Conservation (phyloP, 257 asterid genomes). For the Agastache rugosa region DNA sequence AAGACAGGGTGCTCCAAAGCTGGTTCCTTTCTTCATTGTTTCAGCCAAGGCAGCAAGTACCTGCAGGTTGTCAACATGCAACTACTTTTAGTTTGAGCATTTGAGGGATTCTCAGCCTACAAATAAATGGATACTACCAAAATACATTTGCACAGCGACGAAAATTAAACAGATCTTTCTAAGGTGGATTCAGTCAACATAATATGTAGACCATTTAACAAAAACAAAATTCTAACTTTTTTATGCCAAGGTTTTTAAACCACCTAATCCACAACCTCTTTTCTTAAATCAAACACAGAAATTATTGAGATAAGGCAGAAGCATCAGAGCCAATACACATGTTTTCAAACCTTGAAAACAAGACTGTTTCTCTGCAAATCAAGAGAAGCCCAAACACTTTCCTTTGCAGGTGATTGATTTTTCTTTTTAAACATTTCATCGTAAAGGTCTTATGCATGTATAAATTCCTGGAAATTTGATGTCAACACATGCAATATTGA, state of each 20-base stretch:
- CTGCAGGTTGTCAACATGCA: constrained; percentile 45
- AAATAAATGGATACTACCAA: constrained; percentile 7
- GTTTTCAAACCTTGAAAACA: neutral
- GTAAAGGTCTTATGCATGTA: constrained; percentile 5
- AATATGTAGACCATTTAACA: constrained; percentile 4
- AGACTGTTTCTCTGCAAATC: constrained; percentile 12
- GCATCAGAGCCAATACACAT: neutral
- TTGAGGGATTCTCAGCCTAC: constrained; percentile 1
- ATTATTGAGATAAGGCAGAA: neutral
- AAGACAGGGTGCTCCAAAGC: constrained; percentile 99
- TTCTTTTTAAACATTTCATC: neutral
- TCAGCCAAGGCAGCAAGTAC: constrained; percentile 90
- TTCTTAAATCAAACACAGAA: neutral
- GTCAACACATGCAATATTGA: constrained; percentile 21
- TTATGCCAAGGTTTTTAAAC: neutral
- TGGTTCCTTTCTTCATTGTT: constrained; percentile 98
- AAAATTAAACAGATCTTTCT: neutral
- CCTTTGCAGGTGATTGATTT: neutral
- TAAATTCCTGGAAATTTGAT: neutral
- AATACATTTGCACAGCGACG: neutral
- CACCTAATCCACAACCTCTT: neutral
- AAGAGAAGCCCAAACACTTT: neutral
- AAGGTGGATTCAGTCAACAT: neutral
- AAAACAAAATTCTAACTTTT: constrained; percentile 18
- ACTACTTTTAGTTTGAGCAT: neutral